These are phyloP conservation scores for Echinochloa phyllopogon DNA, from an alignment of 176 grass and related monocot genomes.

Conservation along the genomic window DNA sequence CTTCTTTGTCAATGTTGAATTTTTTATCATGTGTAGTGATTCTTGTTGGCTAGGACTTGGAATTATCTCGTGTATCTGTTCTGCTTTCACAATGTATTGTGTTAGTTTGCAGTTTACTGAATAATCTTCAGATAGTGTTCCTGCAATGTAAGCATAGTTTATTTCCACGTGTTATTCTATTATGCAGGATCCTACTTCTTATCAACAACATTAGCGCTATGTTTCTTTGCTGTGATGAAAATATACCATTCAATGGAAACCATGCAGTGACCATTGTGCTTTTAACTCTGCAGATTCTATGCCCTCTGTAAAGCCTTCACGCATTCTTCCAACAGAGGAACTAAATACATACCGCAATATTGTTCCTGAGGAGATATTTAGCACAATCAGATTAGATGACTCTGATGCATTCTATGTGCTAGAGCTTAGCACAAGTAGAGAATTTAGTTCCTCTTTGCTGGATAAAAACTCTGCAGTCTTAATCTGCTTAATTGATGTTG, in stretches of 20 bases:
- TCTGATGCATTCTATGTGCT: slow-evolving; percentile 74
- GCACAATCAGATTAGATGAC: slow-evolving; percentile 53
- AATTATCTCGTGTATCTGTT: neutral
- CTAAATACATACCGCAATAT: slow-evolving; percentile 48
- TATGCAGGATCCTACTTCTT: neutral
- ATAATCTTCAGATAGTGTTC: neutral
- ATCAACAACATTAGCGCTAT: slow-evolving; percentile 1
- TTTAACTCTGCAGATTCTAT: slow-evolving; percentile 61
- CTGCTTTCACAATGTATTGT: neutral
- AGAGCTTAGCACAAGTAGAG: slow-evolving; percentile 74
- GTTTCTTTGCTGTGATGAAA: neutral
- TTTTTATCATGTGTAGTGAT: neutral
- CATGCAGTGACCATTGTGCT: slow-evolving; percentile 6
- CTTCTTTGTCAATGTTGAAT: neutral
- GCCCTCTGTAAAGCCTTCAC: slow-evolving; percentile 64
- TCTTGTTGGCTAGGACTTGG: neutral
- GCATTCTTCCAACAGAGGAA: slow-evolving; percentile 63
- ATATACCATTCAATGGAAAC: neutral
- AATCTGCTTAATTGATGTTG: slow-evolving; percentile 68
- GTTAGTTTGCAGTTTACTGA: neutral
- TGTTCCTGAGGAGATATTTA: slow-evolving; percentile 59
- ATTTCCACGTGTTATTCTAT: neutral
- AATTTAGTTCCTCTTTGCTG: slow-evolving; percentile 73
- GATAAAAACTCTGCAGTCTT: slow-evolving; percentile 74
- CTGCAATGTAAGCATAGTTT: neutral